phyloP scores from a whole-genome alignment of 805 yeast species.

The Candida ponderosae region DNA sequence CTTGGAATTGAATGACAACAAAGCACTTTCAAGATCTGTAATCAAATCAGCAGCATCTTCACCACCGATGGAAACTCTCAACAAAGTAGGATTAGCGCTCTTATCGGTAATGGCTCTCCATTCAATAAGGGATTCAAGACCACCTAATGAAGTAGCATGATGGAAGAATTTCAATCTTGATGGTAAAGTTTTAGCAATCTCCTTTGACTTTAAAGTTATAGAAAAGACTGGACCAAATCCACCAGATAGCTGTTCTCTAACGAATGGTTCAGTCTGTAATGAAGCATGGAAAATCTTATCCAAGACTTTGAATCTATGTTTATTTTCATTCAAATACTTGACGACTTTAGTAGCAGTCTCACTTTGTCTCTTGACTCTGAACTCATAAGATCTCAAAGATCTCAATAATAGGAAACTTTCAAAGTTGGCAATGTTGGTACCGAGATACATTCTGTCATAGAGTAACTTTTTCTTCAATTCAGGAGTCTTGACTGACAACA shows the following conservation, averaged over 20 bases:
- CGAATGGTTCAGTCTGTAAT: slow-evolving; percentile 62
- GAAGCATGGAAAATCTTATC: slow-evolving; percentile 61
- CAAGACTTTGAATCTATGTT: slow-evolving; percentile 39
- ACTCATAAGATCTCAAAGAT: slow-evolving; percentile 72
- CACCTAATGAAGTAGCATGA: slow-evolving; percentile 92
- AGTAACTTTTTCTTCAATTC: slow-evolving; percentile 37
- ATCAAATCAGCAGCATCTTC: slow-evolving; percentile 75
- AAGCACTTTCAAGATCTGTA: slow-evolving; percentile 58
- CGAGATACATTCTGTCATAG: slow-evolving; percentile 62
- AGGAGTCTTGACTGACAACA: slow-evolving; percentile 55
- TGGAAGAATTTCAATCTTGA: slow-evolving; percentile 60
- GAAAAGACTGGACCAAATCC: slow-evolving; percentile 75
- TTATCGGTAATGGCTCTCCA: slow-evolving; percentile 79
- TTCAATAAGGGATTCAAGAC: slow-evolving; percentile 84
- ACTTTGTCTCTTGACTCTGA: slow-evolving; percentile 64
- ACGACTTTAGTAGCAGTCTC: slow-evolving; percentile 57
- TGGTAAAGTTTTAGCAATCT: slow-evolving; percentile 58
- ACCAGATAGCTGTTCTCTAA: slow-evolving; percentile 56
- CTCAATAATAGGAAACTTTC: slow-evolving; percentile 71
- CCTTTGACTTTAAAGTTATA: slow-evolving; percentile 40
- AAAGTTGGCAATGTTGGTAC: slow-evolving; percentile 72
- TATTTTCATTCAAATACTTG: slow-evolving; percentile 44
- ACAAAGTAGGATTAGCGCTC: slow-evolving; percentile 42
- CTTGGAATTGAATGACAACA: slow-evolving; percentile 15
- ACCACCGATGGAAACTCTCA: slow-evolving; percentile 75